Base-by-base conservation (phyloP, 768 basidiomycete genomes). In the Tephrocybe sp. region DNA sequence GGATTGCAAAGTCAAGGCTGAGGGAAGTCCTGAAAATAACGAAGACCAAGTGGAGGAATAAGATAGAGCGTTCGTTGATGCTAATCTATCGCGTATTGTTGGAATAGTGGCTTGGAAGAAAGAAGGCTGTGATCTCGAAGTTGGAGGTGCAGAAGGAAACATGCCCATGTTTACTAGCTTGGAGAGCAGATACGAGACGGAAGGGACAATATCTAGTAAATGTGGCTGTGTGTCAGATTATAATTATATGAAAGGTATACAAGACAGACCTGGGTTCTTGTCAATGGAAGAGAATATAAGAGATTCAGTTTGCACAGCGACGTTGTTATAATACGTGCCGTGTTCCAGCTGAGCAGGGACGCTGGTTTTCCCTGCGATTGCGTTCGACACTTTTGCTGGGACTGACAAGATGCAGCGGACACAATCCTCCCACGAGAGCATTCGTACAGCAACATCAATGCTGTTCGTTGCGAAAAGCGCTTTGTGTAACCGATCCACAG, bases 371-470 rank as follows among this genome's bases (percentile, higher is more conserved):
- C 69, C 72, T 24, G 72, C 78, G 27, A 84, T 64, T 2, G 79
- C 77, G 67, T 98, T 97, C 19, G 88, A 85, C 7, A 88, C 81
- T 65, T 84, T 92, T n/a, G 73, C 72, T 27, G 95, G 92, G 7
- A 95, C 67, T 13, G 80, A 73, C 42, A 84, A 72, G 2, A 85
- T 45, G 50, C 80, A 77, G 26, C 79, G 80, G 19, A 94, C 79
- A 55, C 77, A 82, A 56, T 92, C 87, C 55, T 90, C 87, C 94
- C 94, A 97, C 37, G 61, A 59, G 18, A 78, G 58, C 26, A 64
- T 67, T 32, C 62, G 64, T 49, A 65, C 67, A 22, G 54, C 38
- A 5, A 5, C 32, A 46, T 35, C 40, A 38, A 2, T 53, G 56
- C 41, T 69, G 15, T 58, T 40, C 25, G 37, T 49, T 4, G 46